Percentiles rank a stretch among this genome's conserved stretches.
Conservation (phyloP, 768 basidiomycete genomes). For the Cyclocybe cylindracea region DNA sequence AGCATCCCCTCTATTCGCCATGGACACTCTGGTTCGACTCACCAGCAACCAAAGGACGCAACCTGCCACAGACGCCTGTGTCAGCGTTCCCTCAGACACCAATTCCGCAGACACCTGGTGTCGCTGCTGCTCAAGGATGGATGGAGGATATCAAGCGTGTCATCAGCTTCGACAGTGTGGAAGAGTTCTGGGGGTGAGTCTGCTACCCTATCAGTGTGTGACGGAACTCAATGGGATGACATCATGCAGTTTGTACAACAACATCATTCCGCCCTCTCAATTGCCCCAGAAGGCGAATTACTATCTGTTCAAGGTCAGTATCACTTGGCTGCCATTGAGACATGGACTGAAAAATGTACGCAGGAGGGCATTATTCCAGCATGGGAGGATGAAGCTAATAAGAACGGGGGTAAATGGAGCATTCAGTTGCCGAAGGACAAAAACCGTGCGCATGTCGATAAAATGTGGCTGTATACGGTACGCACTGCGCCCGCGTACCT, state of each 20-base stretch:
- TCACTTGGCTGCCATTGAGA: neutral
- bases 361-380: constrained; percentile 96
- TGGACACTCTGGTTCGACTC: constrained; percentile 99
- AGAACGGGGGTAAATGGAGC: constrained; percentile 97
- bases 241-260: constrained; percentile 79
- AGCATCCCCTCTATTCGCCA: constrained; percentile 93
- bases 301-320: constrained; percentile 90
- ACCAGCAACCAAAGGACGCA: constrained; percentile 86
- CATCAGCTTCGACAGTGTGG: constrained; percentile 93
- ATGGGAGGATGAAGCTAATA: constrained; percentile 97
- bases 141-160: constrained; percentile 99
- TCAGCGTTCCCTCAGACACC: constrained; percentile 80
- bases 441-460: constrained; percentile 80
- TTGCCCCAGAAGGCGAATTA: constrained; percentile 98
- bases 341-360: neutral
- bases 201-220: constrained; percentile 5
- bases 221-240: constrained; percentile 19
- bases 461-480: constrained; percentile 99
- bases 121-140: constrained; percentile 83
- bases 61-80: constrained; percentile 81
- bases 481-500: constrained; percentile 16
- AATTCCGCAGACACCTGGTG: constrained; percentile 67
- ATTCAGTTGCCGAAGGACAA: constrained; percentile 97
- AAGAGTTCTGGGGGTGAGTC: constrained; percentile 98
- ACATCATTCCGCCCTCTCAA: constrained; percentile 93